Evolutionary conservation across 2,329 filamentous ascomycete species (phyloP).

Genomic region (Colletotrichum agaves): DNA sequence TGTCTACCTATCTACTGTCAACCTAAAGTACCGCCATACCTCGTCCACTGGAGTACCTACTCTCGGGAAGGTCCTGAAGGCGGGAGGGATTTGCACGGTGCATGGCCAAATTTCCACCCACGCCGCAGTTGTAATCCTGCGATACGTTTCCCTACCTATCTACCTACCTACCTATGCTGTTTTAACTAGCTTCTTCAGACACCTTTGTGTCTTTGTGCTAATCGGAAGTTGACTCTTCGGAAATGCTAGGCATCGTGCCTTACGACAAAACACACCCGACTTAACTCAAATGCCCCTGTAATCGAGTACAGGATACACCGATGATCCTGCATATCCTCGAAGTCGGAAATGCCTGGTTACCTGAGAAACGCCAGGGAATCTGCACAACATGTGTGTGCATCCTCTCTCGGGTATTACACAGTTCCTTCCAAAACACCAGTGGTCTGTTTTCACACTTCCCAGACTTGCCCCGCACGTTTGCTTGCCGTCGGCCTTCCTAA

Average conservation of each 20-base stretch:
- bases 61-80: neutral
- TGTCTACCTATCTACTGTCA: neutral
- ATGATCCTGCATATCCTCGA: neutral
- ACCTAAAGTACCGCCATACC: neutral
- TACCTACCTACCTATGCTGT: no score
- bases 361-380: conserved; percentile 14
- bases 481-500: conserved; percentile 18
- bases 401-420: neutral
- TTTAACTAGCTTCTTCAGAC: neutral
- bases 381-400: conserved; percentile 32
- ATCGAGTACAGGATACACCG: neutral
- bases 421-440: conserved; percentile 7
- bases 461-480: conserved; percentile 35
- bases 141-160: no score
- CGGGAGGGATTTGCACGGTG: conserved; percentile 5
- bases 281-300: neutral
- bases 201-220: neutral
- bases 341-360: neutral
- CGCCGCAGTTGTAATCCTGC: no score
- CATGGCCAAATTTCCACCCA: neutral
- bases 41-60: no score
- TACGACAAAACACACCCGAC: neutral
- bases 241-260: neutral
- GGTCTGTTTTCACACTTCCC: conserved; percentile 5
- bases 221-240: neutral